Evolutionary conservation across 2,329 filamentous ascomycete species (phyloP), one percentile per base, ranked within the genome.

Genomic region (Emericellopsis atlantica): DNA sequence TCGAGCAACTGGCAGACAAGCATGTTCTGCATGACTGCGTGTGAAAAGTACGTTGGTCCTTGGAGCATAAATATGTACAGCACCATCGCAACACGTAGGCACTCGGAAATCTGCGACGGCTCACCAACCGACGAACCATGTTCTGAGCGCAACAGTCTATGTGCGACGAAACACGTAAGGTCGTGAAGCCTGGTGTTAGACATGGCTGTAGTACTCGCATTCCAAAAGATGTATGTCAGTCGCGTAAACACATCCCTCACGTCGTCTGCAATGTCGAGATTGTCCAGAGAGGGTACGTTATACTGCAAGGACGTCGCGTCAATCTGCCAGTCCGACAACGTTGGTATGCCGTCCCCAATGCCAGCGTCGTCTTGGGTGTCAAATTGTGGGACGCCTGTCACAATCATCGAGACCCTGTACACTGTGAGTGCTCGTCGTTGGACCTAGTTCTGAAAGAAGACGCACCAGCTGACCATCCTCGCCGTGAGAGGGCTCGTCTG

Each of bases 41-140:
- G 72, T 2, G 71, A 67, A 45, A 71, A 76, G 47, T 76, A 76
- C 8, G 71, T 73, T 23, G 71, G 65, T 0, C 72, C 72, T 10
- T 76, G 72, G 1, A 70, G 56, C 33, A 62, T 60, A 15, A 76
- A 61, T 65, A 76, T 69, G 54, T 72, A 74, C 0, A 74, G 58
- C 0, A 65, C 51, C 2, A 65, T 55, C 4, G 61, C 61, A 40
- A 64, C 66, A 8, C 70, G 68, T n/a, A 75, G 40, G 41, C 57
- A 66, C 47, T 72, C 65, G 0, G 64, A 50, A 8, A 41, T 38
- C 1, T 37, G 36, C 4, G 38, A 37, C 7, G 26, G 23, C 4
- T 18, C 29, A 1, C 40, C 3, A 3, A 42, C 35, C 2, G 33
- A 24, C 2, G 39, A 18, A 2, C 42, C 36, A 45, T 37, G 2